Conservation (phyloP, 169 alveolate genomes). For the Cryptosporidium meleagridis region DNA sequence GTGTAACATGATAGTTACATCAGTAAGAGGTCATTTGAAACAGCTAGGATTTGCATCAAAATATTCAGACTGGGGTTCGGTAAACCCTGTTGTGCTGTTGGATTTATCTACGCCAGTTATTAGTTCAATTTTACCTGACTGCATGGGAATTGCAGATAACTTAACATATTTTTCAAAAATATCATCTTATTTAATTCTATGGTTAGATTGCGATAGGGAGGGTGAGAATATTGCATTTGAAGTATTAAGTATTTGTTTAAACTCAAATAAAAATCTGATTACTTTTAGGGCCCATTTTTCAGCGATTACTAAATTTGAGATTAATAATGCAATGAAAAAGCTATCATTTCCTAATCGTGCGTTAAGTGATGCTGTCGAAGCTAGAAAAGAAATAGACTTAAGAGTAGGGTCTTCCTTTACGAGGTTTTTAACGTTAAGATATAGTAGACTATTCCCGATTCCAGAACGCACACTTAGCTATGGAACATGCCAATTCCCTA, state of each 20-base stretch:
- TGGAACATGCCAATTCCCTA: constrained; percentile 99
- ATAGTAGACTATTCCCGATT: constrained; percentile 76
- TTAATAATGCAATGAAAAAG: constrained; percentile 87
- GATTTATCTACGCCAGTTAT: constrained; percentile 78
- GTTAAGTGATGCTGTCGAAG: constrained; percentile 92
- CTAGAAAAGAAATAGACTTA: constrained; percentile 93
- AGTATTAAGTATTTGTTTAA: constrained; percentile 85
- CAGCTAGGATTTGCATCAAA: constrained; percentile 80
- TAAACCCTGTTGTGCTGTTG: constrained; percentile 78
- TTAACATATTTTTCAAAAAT: constrained; percentile 77
- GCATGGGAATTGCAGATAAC: constrained; percentile 81
- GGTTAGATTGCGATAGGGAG: constrained; percentile 98
- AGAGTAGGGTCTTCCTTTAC: constrained; percentile 96
- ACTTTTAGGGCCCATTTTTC: constrained; percentile 92
- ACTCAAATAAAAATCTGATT: constrained; percentile 79
- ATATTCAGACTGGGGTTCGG: constrained; percentile 82
- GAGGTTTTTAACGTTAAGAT: constrained; percentile 89
- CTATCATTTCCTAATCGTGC: constrained; percentile 88
- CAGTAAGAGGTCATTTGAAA: constrained; percentile 87
- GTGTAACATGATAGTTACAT: constrained; percentile 89
- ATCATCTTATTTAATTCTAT: constrained; percentile 79
- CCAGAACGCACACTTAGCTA: constrained; percentile 85
- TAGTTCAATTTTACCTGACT: constrained; percentile 84
- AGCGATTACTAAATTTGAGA: constrained; percentile 90
- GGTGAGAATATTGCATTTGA: constrained; percentile 96